These are phyloP conservation scores for Phoma sp. DNA, from an alignment of 2,329 filamentous ascomycete genomes.

Conservation along the genomic window DNA sequence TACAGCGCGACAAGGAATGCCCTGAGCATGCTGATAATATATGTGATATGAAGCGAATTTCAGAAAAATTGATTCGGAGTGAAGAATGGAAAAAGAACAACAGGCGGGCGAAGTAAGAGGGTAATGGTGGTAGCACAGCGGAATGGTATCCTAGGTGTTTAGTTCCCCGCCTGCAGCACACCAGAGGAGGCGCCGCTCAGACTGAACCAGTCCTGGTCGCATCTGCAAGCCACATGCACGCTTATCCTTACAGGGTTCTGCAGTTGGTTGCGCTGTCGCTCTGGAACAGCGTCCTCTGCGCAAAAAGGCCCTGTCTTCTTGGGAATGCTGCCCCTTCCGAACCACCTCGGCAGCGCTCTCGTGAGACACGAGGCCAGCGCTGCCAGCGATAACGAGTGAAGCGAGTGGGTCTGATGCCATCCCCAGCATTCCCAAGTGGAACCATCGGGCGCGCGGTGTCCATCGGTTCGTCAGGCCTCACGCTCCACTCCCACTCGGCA, in stretches of 20 bases:
- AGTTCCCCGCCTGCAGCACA: conserved; percentile 32
- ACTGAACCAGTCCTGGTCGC: conserved; percentile 32
- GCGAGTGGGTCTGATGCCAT: conserved; percentile 17
- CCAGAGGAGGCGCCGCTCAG: conserved; percentile 41
- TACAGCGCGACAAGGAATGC: conserved; percentile 35
- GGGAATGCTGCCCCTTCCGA: conserved; percentile 12
- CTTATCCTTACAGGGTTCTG: conserved; percentile 24
- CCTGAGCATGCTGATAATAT: conserved; percentile 26
- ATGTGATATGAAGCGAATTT: conserved; percentile 12
- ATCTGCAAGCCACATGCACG: conserved; percentile 41
- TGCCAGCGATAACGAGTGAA: conserved; percentile 20
- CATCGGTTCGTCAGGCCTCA: conserved; percentile 16
- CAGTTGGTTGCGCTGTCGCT: conserved; percentile 28
- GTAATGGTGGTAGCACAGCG: conserved; percentile 38
- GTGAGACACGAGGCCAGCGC: not conserved
- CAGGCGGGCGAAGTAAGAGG: conserved; percentile 26
- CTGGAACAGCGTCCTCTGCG: conserved; percentile 10
- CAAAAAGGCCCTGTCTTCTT: conserved; percentile 11
- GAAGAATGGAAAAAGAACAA: conserved; percentile 25
- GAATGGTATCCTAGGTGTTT: conserved; percentile 37
- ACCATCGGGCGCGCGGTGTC: conserved; percentile 6
- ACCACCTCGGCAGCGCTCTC: conserved; percentile 7
- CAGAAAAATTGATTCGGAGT: conserved; percentile 19
- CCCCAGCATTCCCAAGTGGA: conserved; percentile 18
- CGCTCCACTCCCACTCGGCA: conserved; percentile 20